Evolutionary conservation across 306 rosid genomes (phyloP), one percentile per base, ranked within the genome.

Genomic region (Prinsepia uniflora): DNA sequence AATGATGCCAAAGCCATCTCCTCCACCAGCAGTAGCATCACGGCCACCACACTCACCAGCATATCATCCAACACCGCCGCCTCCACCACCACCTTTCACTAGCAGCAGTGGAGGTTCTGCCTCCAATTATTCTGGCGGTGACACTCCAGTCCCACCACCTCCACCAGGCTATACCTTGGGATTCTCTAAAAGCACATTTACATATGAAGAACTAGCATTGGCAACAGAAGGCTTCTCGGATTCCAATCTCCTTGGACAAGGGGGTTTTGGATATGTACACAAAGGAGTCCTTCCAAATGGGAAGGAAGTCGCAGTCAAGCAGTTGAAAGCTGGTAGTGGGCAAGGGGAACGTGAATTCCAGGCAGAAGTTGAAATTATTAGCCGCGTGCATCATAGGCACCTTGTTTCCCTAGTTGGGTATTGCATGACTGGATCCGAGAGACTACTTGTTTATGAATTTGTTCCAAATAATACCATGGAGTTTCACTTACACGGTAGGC

Each of bases 331-430:
- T 4, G 99, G 97, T 74, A 94, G 99, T 18, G 97, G 97, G 59
- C 99, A 94, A 79, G 99, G 99, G 48, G 99, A 94, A 67, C 90
- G 97, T 18, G 99, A 94, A 58, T 94, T 94, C 75, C 96, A 91
- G 80, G 96, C 99, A 1, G 99, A 94, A 80, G 96, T 94, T 1
- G 99, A 94, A 72, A 94, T 91, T 10, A 94, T 94, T 77, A 94
- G 99, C 79, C 90, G 99, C 43, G 99, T 94, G 14, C 99, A 94
- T 81, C 99, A 94, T 77, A 86, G 85, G 47, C 99, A 94, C 76
- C 97, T 94, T 53, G 99, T 94, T 68, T 94, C 97, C 48, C 83
- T 94, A 79, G 99, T 94, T 67, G 99, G 99, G 53, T 91, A 89
- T 78, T 94, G 97, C 82, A 90, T 78, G 72, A 80, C 88, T 40